These are phyloP conservation scores for Eucalyptus marginata DNA, from an alignment of 345 rosid species.

Conservation along the genomic window DNA sequence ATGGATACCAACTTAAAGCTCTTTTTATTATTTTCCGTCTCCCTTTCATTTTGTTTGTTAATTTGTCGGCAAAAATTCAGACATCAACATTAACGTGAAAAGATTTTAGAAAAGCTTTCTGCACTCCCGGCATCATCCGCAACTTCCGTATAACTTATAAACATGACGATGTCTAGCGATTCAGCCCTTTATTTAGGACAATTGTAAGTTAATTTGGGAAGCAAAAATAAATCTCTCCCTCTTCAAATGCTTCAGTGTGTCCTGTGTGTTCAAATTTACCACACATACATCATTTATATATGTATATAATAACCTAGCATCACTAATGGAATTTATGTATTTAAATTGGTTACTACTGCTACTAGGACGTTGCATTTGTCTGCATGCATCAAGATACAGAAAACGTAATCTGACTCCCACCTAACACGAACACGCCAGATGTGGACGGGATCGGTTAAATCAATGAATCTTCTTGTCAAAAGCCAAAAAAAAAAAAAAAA, in stretches of 20 bases:
- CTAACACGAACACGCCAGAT: not conserved
- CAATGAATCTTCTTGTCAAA: not conserved
- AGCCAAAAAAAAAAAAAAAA: no score
- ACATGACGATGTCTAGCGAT: no score
- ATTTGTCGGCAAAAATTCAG: no score
- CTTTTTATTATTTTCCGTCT: no score
- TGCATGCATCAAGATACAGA: not conserved
- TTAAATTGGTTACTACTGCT: not conserved
- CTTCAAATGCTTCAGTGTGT: not conserved
- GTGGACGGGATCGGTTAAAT: not conserved
- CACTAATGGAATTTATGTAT: not conserved
- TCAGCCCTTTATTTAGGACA: not conserved
- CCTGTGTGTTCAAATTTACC: not conserved
- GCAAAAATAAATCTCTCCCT: not conserved
- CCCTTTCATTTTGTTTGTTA: no score
- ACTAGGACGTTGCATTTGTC: not conserved
- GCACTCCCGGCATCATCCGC: no score
- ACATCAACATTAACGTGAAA: no score
- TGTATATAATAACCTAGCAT: not conserved
- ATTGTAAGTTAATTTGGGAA: not conserved
- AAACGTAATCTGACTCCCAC: not conserved
- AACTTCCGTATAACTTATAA: no score
- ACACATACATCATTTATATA: not conserved
- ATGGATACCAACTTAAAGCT: no score
- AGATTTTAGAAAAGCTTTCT: no score